phyloP scores from a whole-genome alignment of 2,329 filamentous ascomycete genomes.

The Botrytis paeoniae region DNA sequence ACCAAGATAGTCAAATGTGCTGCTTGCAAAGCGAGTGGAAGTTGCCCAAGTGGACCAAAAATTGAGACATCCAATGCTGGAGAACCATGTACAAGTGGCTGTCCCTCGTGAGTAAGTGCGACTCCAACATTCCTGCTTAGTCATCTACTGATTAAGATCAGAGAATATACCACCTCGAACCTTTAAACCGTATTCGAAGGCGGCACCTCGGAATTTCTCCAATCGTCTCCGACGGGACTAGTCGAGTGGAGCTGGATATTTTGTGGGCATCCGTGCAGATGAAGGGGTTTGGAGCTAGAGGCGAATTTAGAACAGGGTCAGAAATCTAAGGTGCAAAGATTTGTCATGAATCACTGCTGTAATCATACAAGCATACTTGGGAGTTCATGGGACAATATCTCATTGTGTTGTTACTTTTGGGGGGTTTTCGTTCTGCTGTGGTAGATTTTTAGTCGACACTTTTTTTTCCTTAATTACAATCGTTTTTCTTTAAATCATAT shows the following conservation, averaged over 20 bases:
- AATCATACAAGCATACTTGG: constrained; percentile 21
- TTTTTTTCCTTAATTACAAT: constrained; percentile 13
- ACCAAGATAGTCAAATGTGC: not conserved
- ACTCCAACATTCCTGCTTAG: not conserved
- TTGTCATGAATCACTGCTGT: constrained; percentile 15
- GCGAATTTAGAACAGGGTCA: constrained; percentile 1
- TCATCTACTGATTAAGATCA: constrained; percentile 3
- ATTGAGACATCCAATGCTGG: not conserved
- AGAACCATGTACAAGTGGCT: constrained; percentile 13
- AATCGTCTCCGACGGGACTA: constrained; percentile 9
- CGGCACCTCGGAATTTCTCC: constrained; percentile 10
- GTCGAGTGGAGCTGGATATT: constrained; percentile 12
- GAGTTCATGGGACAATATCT: constrained; percentile 19
- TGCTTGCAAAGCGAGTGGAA: constrained; percentile 1
- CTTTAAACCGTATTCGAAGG: constrained; percentile 11
- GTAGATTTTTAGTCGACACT: constrained; percentile 20
- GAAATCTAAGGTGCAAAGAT: constrained; percentile 2
- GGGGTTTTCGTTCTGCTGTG: constrained; percentile 18
- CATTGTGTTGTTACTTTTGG: constrained; percentile 15
- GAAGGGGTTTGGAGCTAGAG: constrained; percentile 12
- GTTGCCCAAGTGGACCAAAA: not conserved
- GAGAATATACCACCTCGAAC: constrained; percentile 1
- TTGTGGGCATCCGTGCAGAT: constrained; percentile 11
- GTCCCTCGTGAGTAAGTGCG: constrained; percentile 19
- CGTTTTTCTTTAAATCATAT: not conserved